Evolutionary conservation across 2,329 filamentous ascomycete species (phyloP).

Genomic region (Talaromyces sp.): DNA sequence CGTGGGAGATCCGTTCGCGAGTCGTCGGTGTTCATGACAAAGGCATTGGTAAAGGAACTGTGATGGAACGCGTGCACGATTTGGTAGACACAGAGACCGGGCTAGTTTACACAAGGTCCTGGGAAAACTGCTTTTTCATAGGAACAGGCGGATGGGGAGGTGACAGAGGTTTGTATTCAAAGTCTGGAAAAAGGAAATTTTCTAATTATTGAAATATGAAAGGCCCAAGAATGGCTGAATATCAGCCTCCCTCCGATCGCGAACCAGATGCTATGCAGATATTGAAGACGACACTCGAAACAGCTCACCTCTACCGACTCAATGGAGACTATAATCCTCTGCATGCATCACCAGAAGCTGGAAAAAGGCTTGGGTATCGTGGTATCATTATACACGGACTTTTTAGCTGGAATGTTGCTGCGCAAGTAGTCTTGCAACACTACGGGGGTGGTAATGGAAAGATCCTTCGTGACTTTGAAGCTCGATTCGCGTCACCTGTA

Average conservation of each 20-base stretch:
- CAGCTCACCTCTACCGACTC: constrained; percentile 39
- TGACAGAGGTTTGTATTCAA: constrained; percentile 21
- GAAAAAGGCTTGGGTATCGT: constrained; percentile 40
- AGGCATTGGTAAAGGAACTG: constrained; percentile 33
- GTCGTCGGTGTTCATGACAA: constrained; percentile 45
- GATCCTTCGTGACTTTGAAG: constrained; percentile 39
- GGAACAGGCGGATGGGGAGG: constrained; percentile 44
- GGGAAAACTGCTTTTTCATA: constrained; percentile 39
- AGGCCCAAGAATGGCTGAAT: no score
- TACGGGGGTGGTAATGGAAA: constrained; percentile 37
- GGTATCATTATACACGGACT: constrained; percentile 44
- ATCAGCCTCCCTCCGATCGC: constrained; percentile 23
- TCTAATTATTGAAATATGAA: no score
- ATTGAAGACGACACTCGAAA: constrained; percentile 35
- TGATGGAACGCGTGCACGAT: constrained; percentile 37
- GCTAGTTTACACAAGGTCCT: constrained; percentile 35
- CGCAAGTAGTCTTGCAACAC: constrained; percentile 37
- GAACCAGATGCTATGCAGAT: constrained; percentile 34
- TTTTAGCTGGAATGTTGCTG: constrained; percentile 45
- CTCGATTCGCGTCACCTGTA: constrained; percentile 43
- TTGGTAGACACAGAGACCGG: constrained; percentile 37
- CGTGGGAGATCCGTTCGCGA: constrained; percentile 36
- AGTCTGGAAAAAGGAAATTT: no score
- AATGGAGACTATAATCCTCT: constrained; percentile 48
- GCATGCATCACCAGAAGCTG: constrained; percentile 41